These are phyloP conservation scores for Cornus florida DNA, from an alignment of 148 eudicot species.

Conservation along the genomic window DNA sequence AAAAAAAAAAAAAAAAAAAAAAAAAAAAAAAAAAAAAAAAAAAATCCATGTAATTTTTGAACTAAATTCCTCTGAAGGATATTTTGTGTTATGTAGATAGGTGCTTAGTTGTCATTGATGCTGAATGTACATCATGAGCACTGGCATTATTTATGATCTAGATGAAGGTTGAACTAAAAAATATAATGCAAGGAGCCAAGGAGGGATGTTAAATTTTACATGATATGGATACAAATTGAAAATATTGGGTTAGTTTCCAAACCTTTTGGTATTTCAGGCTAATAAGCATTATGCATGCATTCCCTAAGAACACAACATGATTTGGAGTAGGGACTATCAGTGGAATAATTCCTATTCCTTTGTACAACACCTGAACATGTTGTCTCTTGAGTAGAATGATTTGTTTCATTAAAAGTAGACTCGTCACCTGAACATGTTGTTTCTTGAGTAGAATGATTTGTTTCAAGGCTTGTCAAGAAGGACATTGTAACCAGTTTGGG, in stretches of 20 bases:
- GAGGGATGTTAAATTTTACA: background rate
- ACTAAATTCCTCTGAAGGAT: background rate
- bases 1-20: too few relatives aligned
- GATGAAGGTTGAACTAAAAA: background rate
- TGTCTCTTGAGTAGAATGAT: too few relatives aligned
- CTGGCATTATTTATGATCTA: background rate
- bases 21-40: too few relatives aligned
- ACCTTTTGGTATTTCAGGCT: background rate
- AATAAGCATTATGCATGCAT: background rate
- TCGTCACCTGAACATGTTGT: too few relatives aligned
- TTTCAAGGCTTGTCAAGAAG: too few relatives aligned
- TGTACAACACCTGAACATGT: background rate
- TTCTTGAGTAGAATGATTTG: too few relatives aligned
- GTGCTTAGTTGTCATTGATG: background rate
- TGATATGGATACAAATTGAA: background rate
- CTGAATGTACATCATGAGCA: background rate
- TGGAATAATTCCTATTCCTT: background rate
- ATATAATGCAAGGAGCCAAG: background rate
- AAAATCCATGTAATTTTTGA: background rate
- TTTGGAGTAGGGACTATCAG: too few relatives aligned
- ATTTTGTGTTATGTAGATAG: background rate
- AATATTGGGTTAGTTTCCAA: background rate
- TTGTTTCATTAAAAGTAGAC: too few relatives aligned
- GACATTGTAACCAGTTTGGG: too few relatives aligned
- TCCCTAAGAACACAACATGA: background rate